Evolutionary conservation across 2,329 filamentous ascomycete species (phyloP), one percentile per base, ranked within the genome.

Genomic region (Trichoderma polysporum): DNA sequence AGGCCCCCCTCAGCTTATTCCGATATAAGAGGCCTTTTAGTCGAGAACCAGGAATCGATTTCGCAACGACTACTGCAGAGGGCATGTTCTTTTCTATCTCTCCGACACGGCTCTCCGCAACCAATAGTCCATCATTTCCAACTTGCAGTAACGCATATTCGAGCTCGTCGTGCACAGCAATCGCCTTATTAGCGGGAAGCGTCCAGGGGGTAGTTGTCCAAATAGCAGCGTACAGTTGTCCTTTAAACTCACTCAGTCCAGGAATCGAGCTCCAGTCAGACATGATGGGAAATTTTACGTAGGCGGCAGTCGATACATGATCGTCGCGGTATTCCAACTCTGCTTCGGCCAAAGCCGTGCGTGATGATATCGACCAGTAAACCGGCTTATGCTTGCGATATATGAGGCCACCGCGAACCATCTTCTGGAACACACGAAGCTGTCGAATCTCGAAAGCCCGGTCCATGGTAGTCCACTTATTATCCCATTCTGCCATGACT

Each of bases 171-270:
- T 93, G 88, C 39, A 98, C 85, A 2, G 93, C 94, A 76, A 99
- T 93, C 0, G 92, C 94, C 75, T 88, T 88, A 76, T 99, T 99
- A 2, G 94, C 94, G 0, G 95, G 94, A 5, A 99, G 82, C 0
- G 95, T 99, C 95, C 95, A 99, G 0, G 95, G 95, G 0, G 95
- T 99, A 0, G 95, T 99, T 2, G 95, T 99, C 95, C 95, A 99
- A 60, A 98, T 92, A n/a, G 95, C 85, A n/a, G 91, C 92, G 76
- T 85, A 90, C 12, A 97, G 75, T 5, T 82, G 79, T 4, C 83
- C 83, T 6, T 78, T 71, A 25, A 86, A 76, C 3, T 70, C 69
- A 27, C 76, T 71, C 58, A 86, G 72, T 12, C 75, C 76, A 0
- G 78, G 73, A 2, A 79, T 70, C 4, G 70, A 69, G 10, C 68